Conservation (phyloP, 331 rosid species). For the Quercus phellos region DNA sequence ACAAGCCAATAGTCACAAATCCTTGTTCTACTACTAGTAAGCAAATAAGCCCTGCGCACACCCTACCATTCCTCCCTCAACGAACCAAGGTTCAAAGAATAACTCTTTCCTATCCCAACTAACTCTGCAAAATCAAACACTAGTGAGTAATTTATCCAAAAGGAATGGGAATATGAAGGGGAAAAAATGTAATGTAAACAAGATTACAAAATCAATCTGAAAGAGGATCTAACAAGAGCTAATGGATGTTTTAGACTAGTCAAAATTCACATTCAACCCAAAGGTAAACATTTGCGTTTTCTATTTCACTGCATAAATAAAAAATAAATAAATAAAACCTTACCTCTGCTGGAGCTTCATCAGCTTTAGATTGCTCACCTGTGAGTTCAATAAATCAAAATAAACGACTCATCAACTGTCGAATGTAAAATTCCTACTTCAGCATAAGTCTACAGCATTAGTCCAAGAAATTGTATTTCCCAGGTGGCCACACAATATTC, state of each 20-base stretch:
- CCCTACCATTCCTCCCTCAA: neutral
- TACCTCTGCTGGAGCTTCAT: conserved; percentile 23
- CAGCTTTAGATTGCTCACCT: conserved; percentile 31
- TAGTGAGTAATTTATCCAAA: neutral
- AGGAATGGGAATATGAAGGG: neutral
- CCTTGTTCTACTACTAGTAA: conserved; percentile 3
- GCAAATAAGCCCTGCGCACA: neutral
- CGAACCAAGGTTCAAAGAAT: neutral
- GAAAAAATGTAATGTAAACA: neutral
- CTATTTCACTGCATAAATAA: too few species aligned
- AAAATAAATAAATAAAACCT: neutral
- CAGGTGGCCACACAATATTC: neutral
- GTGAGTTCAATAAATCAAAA: neutral
- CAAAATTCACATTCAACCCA: neutral
- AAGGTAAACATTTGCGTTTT: neutral
- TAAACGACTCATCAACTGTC: neutral
- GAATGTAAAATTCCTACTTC: neutral
- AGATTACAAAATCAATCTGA: neutral
- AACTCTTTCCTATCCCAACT: neutral
- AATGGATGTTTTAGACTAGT: neutral
- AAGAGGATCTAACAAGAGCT: neutral
- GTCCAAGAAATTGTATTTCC: neutral
- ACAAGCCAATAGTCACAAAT: conserved; percentile 1
- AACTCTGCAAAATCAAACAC: conserved; percentile 11
- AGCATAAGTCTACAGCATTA: neutral